Evolutionary conservation across 768 basidiomycete genomes (phyloP).

Genomic region (Mycena galopus): DNA sequence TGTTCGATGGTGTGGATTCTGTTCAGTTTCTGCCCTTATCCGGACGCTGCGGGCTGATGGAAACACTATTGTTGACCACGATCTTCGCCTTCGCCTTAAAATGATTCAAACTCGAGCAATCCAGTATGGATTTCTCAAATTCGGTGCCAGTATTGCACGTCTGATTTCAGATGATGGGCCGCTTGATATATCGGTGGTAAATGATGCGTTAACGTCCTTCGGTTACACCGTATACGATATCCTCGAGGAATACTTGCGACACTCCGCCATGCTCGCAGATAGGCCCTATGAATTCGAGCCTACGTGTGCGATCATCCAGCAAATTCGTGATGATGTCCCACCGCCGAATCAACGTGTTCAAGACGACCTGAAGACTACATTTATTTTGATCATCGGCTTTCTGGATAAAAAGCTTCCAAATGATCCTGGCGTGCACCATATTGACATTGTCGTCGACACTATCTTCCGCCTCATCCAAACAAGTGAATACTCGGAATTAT

Average conservation of each 20-base stretch:
- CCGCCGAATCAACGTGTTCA: too few relatives aligned
- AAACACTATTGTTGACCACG: too few relatives aligned
- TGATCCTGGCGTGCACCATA: background rate
- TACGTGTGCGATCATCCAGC: background rate
- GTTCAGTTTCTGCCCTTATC: background rate
- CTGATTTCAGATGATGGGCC: background rate
- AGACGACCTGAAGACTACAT: too few relatives aligned
- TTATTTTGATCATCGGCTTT: background rate
- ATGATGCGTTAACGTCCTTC: background rate
- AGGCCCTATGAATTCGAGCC: constrained; percentile 14
- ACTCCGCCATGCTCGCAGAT: background rate
- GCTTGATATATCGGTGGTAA: background rate
- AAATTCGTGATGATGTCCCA: too few relatives aligned
- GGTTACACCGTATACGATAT: background rate
- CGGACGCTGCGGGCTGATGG: too few relatives aligned
- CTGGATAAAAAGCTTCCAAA: background rate
- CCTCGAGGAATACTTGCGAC: background rate
- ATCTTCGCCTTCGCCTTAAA: too few relatives aligned
- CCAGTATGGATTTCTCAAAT: background rate
- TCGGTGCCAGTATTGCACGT: background rate
- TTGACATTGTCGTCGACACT: background rate
- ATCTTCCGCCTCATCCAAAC: background rate
- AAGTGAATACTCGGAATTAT: background rate
- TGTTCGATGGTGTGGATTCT: background rate
- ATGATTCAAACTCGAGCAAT: background rate